A percentile compares a stretch with the other conserved stretches of the same genome.
phyloP scores from a whole-genome alignment of 768 basidiomycete species.

The Panus rudis region DNA sequence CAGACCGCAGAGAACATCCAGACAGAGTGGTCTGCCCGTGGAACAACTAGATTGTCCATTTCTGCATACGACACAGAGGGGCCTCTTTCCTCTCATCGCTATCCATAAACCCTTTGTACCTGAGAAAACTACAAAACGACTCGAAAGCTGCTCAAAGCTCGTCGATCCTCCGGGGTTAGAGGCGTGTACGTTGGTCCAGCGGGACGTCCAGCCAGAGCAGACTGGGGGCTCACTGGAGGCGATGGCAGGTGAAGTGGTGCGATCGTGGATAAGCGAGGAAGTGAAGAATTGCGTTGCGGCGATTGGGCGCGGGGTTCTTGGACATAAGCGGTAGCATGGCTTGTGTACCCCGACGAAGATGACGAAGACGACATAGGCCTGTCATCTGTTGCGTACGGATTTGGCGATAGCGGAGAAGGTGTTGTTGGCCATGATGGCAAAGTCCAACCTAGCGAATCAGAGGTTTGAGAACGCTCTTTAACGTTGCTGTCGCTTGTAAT shows the following conservation, averaged over 20 bases:
- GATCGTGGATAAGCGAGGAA: slow-evolving; percentile 22
- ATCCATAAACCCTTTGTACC: no score
- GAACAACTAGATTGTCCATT: no score
- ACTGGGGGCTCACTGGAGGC: slow-evolving; percentile 8
- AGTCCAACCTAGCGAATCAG: slow-evolving; percentile 15
- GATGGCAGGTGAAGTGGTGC: slow-evolving; percentile 17
- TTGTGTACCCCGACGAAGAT: slow-evolving; percentile 7
- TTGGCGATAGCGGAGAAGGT: slow-evolving; percentile 7
- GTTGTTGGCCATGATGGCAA: slow-evolving; percentile 15
- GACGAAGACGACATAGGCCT: slow-evolving; percentile 11
- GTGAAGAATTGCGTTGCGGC: slow-evolving; percentile 8
- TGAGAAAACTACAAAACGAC: slow-evolving; percentile 26
- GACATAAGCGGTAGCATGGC: slow-evolving; percentile 6
- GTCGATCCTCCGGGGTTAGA: slow-evolving; percentile 28
- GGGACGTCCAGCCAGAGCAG: no score
- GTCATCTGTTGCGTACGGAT: background rate
- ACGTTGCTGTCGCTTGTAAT: slow-evolving; percentile 18
- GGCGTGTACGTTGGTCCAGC: slow-evolving; percentile 20
- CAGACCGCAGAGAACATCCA: no score
- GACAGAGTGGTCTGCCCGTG: no score
- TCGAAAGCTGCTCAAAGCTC: slow-evolving; percentile 28
- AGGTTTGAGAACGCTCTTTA: slow-evolving; percentile 13
- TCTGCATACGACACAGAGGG: no score
- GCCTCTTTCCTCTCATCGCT: no score
- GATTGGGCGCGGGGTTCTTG: no score